Percentiles rank a stretch among this genome's conserved stretches.
phyloP scores from a whole-genome alignment of 1,284 basidiomycete genomes.

The Fomitopsis pinicola region DNA sequence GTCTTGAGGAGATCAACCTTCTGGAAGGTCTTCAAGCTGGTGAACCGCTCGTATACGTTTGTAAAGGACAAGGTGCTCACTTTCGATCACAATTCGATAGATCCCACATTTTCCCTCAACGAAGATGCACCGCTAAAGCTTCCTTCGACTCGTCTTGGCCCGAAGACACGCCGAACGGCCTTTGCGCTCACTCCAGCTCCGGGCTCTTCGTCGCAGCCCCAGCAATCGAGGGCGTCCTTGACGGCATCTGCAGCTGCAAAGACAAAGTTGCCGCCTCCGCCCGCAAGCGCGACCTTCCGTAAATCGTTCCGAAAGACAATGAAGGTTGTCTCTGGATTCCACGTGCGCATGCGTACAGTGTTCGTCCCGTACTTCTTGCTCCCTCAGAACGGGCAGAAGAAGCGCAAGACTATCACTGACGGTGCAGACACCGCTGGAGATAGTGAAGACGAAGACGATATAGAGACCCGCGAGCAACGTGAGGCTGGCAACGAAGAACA shows the following conservation, averaged over 20 bases:
- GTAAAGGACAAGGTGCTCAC: too few species aligned
- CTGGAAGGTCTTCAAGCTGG: slow-evolving; percentile 61
- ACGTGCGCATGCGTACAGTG: slow-evolving; percentile 84
- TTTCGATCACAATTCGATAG: slow-evolving; percentile 21
- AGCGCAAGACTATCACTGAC: slow-evolving; percentile 3
- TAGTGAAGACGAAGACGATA: slow-evolving; percentile 35
- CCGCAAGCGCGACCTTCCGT: slow-evolving; percentile 58
- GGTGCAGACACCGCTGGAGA: slow-evolving; percentile 10
- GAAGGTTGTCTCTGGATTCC: slow-evolving; percentile 73
- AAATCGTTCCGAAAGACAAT: slow-evolving; percentile 84
- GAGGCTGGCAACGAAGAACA: slow-evolving; percentile 76
- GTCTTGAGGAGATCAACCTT: slow-evolving; percentile 78
- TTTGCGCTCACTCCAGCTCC: slow-evolving; percentile 56
- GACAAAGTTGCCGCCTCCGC: slow-evolving; percentile 13
- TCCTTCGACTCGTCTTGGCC: slow-evolving; percentile 63
- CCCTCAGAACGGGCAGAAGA: slow-evolving; percentile 25
- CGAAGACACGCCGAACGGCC: slow-evolving; percentile 52
- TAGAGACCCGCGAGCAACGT: slow-evolving; percentile 48
- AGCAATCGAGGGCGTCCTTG: slow-evolving; percentile 33
- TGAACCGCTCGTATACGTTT: slow-evolving; percentile 12
- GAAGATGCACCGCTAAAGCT: slow-evolving; percentile 36
- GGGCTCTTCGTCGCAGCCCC: slow-evolving; percentile 34
- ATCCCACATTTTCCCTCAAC: slow-evolving; percentile 41
- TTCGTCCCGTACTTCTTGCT: slow-evolving; percentile 78
- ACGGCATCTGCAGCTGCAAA: slow-evolving; percentile 13